These are phyloP conservation scores for Boechera retrofracta DNA, from an alignment of 345 rosid genomes.

Conservation along the genomic window DNA sequence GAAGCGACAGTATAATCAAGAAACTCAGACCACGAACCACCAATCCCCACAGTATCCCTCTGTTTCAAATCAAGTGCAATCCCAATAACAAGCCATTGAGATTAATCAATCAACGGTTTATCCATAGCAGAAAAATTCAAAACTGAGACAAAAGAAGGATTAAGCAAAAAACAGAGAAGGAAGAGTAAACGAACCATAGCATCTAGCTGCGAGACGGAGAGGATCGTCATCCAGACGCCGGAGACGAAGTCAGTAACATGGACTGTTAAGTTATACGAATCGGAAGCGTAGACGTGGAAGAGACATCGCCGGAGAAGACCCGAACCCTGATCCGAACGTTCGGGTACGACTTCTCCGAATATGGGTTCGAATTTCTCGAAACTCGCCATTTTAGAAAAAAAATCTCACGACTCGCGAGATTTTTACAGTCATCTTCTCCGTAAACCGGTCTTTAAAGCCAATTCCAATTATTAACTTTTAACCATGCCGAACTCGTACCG, in stretches of 20 bases:
- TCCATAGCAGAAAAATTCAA: not conserved
- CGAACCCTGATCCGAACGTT: conserved; percentile 48
- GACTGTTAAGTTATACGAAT: conserved; percentile 60
- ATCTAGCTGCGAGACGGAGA: conserved; percentile 74
- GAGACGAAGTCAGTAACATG: conserved; percentile 69
- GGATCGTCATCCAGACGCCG: conserved; percentile 64
- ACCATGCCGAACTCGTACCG: not conserved
- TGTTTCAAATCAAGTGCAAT: conserved; percentile 46
- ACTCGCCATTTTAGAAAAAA: conserved; percentile 30
- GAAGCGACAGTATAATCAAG: conserved; percentile 71
- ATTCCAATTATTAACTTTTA: not conserved
- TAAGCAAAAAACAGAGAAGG: not conserved
- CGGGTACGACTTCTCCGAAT: conserved; percentile 68
- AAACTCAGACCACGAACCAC: conserved; percentile 89
- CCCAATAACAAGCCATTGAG: not conserved
- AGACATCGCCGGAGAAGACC: conserved; percentile 59
- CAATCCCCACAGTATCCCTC: conserved; percentile 84
- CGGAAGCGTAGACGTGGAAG: conserved; percentile 70
- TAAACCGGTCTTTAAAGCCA: conserved; percentile 18
- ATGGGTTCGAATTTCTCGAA: conserved; percentile 66
- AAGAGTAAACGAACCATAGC: conserved; percentile 60
- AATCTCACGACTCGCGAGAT: not conserved
- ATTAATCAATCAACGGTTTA: not conserved
- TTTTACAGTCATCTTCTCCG: not conserved
- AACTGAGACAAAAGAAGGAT: not conserved